Percentiles rank a stretch among this genome's conserved stretches.
Evolutionary conservation across 306 rosid species (phyloP).

Genomic region (Rosa chinensis): DNA sequence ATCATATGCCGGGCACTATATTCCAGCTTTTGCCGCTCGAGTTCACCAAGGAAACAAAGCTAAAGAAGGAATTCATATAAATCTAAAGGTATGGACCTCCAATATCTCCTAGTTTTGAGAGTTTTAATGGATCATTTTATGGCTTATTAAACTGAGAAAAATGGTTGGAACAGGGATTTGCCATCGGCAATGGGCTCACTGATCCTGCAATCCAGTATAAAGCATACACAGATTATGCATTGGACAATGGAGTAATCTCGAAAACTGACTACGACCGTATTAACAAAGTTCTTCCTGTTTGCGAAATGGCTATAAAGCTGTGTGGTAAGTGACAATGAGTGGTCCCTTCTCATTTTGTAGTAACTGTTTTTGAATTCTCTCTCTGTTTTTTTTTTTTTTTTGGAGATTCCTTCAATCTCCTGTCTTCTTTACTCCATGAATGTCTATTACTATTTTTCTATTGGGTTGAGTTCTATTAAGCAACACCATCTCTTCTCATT

Average conservation of each 20-base stretch:
- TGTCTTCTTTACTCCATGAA: conserved; percentile 5
- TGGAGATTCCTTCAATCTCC: neutral
- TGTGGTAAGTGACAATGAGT: conserved; percentile 62
- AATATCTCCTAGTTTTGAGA: conserved; percentile 10
- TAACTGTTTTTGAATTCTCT: neutral
- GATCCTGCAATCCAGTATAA: conserved; percentile 92
- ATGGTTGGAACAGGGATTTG: conserved; percentile 77
- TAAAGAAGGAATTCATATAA: conserved; percentile 91
- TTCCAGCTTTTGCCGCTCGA: conserved; percentile 97
- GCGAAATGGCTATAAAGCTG: conserved; percentile 76
- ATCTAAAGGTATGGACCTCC: conserved; percentile 64
- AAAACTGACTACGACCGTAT: conserved; percentile 60
- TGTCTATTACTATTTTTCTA: neutral
- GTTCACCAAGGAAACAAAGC: conserved; percentile 91
- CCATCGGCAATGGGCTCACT: conserved; percentile 97
- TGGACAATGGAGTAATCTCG: conserved; percentile 75
- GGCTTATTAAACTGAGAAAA: conserved; percentile 24
- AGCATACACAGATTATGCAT: conserved; percentile 89
- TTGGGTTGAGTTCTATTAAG: neutral
- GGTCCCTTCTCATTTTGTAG: neutral
- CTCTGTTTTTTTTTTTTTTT: neutral
- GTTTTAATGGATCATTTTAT: neutral
- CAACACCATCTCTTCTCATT: neutral
- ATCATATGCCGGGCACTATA: conserved; percentile 98
- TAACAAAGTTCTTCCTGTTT: conserved; percentile 70